A percentile compares a stretch with the other conserved stretches of the same genome.
These are phyloP conservation scores for Bipolaris cookei DNA, from an alignment of 2,329 filamentous ascomycete species.

Conservation along the genomic window DNA sequence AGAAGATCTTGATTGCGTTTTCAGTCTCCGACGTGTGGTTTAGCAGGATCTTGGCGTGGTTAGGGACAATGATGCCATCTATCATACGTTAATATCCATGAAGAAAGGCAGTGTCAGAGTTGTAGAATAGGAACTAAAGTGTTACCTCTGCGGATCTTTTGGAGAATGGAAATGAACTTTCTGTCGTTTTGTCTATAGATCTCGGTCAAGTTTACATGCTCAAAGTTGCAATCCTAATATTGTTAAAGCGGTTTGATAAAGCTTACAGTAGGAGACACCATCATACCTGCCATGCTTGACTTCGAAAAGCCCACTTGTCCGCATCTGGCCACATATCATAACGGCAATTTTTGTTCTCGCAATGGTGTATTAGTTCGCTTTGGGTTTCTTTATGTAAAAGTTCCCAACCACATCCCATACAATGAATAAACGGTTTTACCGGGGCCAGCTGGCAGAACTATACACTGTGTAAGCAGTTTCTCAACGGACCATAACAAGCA, in stretches of 20 bases:
- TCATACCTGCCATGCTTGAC: conserved; percentile 57
- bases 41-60: conserved; percentile 54
- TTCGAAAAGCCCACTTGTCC: conserved; percentile 68
- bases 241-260: conserved; percentile 6
- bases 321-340: conserved; percentile 52
- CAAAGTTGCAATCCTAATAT: conserved; percentile 57
- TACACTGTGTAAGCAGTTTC: neutral
- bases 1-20: conserved; percentile 56
- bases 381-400: conserved; percentile 20
- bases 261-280: neutral
- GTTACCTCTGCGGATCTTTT: conserved; percentile 62
- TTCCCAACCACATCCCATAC: conserved; percentile 57
- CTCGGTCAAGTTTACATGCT: conserved; percentile 58
- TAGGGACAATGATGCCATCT: conserved; percentile 37
- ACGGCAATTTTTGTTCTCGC: conserved; percentile 25
- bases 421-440: conserved; percentile 62
- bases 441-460: conserved; percentile 57
- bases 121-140: no score
- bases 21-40: conserved; percentile 53
- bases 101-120: no score
- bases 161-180: conserved; percentile 61
- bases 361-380: conserved; percentile 18
- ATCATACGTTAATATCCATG: conserved; percentile 2
- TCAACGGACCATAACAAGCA: conserved; percentile 31
- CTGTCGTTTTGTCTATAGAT: conserved; percentile 65